Percentiles rank a stretch among this genome's conserved stretches.
Conservation (phyloP, 768 basidiomycete species). For the Lentinula sp. region DNA sequence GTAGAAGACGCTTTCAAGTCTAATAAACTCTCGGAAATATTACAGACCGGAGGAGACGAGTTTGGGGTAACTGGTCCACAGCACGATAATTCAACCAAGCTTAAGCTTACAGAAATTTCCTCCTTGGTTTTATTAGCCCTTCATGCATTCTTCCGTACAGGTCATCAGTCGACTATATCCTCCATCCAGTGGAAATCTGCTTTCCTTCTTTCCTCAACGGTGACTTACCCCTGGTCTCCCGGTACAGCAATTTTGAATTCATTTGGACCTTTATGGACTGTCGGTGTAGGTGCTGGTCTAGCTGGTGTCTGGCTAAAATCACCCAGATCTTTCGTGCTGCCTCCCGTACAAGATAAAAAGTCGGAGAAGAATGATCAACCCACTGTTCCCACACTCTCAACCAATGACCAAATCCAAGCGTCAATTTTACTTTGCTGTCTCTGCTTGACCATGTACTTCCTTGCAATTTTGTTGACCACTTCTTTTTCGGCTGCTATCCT, state of each 20-base stretch:
- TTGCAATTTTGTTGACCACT: constrained; percentile 56
- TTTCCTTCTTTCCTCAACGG: constrained; percentile 69
- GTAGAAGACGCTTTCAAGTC: constrained; percentile 48
- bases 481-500: constrained; percentile 71
- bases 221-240: constrained; percentile 70
- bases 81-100: constrained; percentile 18
- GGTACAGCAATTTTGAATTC: constrained; percentile 74
- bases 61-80: constrained; percentile 24
- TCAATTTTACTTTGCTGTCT: constrained; percentile 30
- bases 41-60: background rate
- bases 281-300: constrained; percentile 60
- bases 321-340: background rate
- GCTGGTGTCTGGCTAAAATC: constrained; percentile 58
- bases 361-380: constrained; percentile 18
- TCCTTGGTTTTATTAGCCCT: constrained; percentile 74
- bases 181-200: constrained; percentile 95
- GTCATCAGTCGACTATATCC: constrained; percentile 85
- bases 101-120: constrained; percentile 62
- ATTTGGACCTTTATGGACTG: constrained; percentile 66
- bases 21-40: constrained; percentile 31
- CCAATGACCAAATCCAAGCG: background rate
- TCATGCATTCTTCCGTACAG: constrained; percentile 79
- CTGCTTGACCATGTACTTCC: constrained; percentile 70
- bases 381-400: background rate
- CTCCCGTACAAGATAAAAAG: background rate